Evolutionary conservation across 2,329 filamentous ascomycete species (phyloP).

Genomic region (Mycosphaerella sp.): DNA sequence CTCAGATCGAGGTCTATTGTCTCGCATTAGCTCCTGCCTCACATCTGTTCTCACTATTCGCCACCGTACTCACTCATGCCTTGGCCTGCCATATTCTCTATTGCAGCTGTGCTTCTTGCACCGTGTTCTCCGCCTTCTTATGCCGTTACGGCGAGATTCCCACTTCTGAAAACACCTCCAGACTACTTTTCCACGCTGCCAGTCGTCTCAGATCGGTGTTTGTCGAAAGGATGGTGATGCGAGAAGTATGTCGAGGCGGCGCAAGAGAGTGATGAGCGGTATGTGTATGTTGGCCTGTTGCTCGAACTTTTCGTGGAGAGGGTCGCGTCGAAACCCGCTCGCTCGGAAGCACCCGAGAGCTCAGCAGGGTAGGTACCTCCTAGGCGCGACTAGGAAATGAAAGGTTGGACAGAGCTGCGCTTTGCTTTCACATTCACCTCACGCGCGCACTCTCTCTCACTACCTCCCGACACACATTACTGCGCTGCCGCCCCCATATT

Average conservation of each 20-base stretch:
- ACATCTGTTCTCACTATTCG: not conserved
- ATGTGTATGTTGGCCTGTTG: not conserved
- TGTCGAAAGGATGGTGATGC: not conserved
- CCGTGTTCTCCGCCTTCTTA: not conserved
- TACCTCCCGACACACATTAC: not conserved
- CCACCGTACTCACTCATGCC: slow-evolving; percentile 62
- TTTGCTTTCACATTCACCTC: not conserved
- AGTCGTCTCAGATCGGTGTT: slow-evolving; percentile 2
- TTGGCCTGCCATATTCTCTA: slow-evolving; percentile 45
- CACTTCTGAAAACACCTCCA: not conserved
- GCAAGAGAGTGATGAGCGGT: not conserved
- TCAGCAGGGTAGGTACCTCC: not conserved
- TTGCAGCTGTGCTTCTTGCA: not conserved
- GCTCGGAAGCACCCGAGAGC: slow-evolving; percentile 6
- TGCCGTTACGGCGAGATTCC: slow-evolving; percentile 2
- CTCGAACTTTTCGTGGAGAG: slow-evolving; percentile 12
- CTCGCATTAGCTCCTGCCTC: slow-evolving; percentile 11
- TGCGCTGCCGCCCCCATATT: not conserved
- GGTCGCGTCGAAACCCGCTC: not conserved
- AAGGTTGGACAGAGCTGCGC: not conserved
- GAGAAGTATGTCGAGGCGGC: not conserved
- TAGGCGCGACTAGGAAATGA: not conserved
- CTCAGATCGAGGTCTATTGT: slow-evolving; percentile 69
- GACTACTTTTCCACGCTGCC: not conserved
- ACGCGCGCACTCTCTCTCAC: not conserved